Conservation (phyloP, 148 eudicot genomes). For the Vaccinium corymbosum region DNA sequence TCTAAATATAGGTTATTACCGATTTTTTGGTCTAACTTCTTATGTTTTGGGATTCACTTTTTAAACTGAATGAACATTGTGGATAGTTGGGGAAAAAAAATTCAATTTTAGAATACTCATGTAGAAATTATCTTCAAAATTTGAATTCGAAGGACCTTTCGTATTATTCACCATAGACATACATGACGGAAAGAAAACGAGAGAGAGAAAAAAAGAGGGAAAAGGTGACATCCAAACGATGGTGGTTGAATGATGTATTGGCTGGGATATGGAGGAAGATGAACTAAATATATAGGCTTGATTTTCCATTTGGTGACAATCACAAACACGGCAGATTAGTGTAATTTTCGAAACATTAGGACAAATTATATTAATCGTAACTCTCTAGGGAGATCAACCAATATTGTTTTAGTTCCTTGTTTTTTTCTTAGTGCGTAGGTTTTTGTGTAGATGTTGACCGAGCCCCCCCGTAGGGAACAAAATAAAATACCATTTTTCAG, state of each 20-base stretch:
- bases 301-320: background rate
- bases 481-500: background rate
- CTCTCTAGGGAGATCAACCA: background rate
- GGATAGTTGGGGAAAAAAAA: background rate
- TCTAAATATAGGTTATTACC: no score
- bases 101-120: background rate
- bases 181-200: no score
- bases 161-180: no score
- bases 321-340: background rate
- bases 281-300: background rate
- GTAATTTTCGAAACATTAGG: background rate
- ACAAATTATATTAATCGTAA: background rate
- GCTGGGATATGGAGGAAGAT: background rate
- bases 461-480: background rate
- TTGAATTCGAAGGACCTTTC: no score
- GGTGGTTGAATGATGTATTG: background rate
- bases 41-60: background rate
- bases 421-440: background rate
- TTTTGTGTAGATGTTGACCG: background rate
- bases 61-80: background rate
- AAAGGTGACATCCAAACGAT: background rate
- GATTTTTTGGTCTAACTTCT: no score
- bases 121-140: background rate
- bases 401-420: background rate
- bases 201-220: background rate